Evolutionary conservation across 441 rosid genomes (phyloP).

Genomic region (Jatropha podagrica): DNA sequence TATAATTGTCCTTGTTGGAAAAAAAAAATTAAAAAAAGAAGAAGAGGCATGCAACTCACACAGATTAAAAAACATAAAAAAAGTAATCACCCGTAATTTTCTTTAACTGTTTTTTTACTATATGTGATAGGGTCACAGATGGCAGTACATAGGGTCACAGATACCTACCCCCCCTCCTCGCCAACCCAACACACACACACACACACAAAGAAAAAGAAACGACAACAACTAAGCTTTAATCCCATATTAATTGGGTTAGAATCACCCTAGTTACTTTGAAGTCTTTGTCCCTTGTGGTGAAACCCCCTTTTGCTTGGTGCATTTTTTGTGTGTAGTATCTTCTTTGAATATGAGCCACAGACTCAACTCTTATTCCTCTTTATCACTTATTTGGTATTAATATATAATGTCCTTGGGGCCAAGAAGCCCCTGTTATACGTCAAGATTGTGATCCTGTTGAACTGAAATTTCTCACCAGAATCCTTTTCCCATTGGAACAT

Average conservation of each 20-base stretch:
- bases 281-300: not conserved
- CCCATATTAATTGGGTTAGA: not conserved
- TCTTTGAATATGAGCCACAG: not conserved
- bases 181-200: too few species aligned
- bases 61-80: not conserved
- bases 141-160: too few species aligned
- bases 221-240: too few species aligned
- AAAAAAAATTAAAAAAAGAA: not conserved
- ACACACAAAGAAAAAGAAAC: too few species aligned
- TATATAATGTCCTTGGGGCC: not conserved
- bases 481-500: not conserved
- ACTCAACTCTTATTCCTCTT: not conserved
- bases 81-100: not conserved
- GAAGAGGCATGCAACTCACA: not conserved
- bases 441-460: not conserved
- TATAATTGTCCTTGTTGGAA: not conserved
- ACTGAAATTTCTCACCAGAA: not conserved
- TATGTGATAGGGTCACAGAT: too few species aligned
- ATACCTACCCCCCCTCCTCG: too few species aligned
- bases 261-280: not conserved
- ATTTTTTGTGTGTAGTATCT: not conserved
- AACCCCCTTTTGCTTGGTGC: not conserved
- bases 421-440: not conserved
- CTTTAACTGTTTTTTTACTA: not conserved
- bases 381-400: not conserved